Base-by-base conservation (phyloP, 768 basidiomycete species). In the Kondoa malvinella region DNA sequence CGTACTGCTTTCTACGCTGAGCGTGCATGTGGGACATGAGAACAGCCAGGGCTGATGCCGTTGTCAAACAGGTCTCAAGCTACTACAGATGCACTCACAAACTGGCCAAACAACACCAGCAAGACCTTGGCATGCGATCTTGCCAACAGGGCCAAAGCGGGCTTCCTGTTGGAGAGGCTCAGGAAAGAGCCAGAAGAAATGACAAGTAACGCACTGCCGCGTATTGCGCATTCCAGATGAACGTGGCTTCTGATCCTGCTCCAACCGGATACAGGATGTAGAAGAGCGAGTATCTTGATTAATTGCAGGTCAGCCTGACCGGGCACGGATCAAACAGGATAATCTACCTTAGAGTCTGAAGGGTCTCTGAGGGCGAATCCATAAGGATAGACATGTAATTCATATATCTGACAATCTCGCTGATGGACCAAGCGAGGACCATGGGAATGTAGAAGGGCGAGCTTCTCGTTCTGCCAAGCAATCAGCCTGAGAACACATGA, bases 251-350 rank as follows among this genome's bases (percentile, higher is more conserved):
- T 27, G 89, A 91, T 3, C 83, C 82, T 0, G 95, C 94, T 58
- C 95, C 95, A 27, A 91, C 76, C 2, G 89, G 92, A 79, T 99
- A 97, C n/a, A 96, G 82, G 60, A 91, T 69, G 77, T 87, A 94
- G 78, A 97, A 99, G 4, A 89, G 83, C 25, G 91, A 88, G 81
- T 97, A 99, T 66, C 94, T 89, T 34, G 57, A 62, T 3, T 4
- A 4, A 57, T 87, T 76, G 80, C 82, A 87, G 29, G 15, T 30
- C 31, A 65, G 34, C 25, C 25, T 16, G 16, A 17, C 77, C 33
- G 1, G 68, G 69, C 26, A 14, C n/a, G 26, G 27, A 34, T 40
- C 2, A 8, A 27, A 4, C 30, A 34, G 57, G 12, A 32, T 21
- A 26, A 64, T 69, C 50, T 31, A 79, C 77, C 79, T 69, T 2